Evolutionary conservation across 306 rosid genomes (phyloP), one percentile per base, ranked within the genome.

Genomic region (Fagus sylvatica): DNA sequence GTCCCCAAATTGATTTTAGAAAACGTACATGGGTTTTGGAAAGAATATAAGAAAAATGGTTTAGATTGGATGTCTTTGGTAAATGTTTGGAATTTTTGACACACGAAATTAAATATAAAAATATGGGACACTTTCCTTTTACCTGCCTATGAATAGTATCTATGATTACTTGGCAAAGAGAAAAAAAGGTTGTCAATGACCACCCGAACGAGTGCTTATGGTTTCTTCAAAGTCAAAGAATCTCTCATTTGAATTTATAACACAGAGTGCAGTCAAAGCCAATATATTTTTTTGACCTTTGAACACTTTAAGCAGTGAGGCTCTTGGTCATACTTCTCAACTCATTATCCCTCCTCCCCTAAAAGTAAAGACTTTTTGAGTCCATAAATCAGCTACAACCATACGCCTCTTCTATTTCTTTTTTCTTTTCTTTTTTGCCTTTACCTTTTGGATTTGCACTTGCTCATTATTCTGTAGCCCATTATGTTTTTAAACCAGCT

Each of bases 241-340:
- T 46, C 51, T 15, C 51, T 8, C 6, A 40, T 40, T 69, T 74
- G 55, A 79, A 80, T 80, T 84, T 80, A 62, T 73, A 77, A 43
- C 75, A 80, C 66, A 33, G n/a, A 37, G 1, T 53, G 57, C 43
- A 8, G 76, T 80, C 81, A 80, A 80, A 55, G 34, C 39, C 28
- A 69, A 55, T 71, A 49, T 16, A 77, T 67, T 30, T 75, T 71
- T 59, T 43, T 82, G 79, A 79, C 83, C 66, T 42, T 71, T 46
- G 51, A 59, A 28, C 65, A 56, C 9, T 19, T 19, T 28, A 4
- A 57, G 30, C 37, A 40, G 10, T 1, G 54, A n/a, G 1, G 2
- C 65, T 57, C 65, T 9, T 34, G 41, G 17, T 6, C 76, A 34
- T 71, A 22, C 39, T 10, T 30, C 9, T 8, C 37, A 10, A 1